Evolutionary conservation across 768 basidiomycete species (phyloP).

Genomic region (Leccinum variicolor): DNA sequence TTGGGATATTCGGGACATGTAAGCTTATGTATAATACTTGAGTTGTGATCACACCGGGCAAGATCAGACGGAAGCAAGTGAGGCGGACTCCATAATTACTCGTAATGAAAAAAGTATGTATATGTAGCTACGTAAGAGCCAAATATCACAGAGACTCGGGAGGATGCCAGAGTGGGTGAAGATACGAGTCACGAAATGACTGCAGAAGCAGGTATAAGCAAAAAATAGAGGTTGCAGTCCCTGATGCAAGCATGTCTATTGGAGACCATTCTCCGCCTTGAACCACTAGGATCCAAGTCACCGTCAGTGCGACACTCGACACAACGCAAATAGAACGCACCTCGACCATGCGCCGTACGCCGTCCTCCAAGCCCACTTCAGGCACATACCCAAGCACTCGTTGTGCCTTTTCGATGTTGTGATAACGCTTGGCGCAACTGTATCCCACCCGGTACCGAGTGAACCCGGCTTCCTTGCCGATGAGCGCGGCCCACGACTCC

Average conservation of each 20-base stretch:
- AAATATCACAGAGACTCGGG: background rate
- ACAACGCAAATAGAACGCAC: conserved; percentile 39
- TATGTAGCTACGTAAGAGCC: background rate
- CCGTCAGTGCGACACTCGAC: background rate
- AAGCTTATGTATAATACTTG: background rate
- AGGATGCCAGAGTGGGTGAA: background rate
- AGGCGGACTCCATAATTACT: background rate
- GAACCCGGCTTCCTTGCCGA: conserved; percentile 80
- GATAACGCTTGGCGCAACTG: conserved; percentile 76
- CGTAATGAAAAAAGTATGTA: background rate
- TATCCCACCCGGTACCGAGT: conserved; percentile 83
- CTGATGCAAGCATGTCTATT: conserved; percentile 10
- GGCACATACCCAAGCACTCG: conserved; percentile 93
- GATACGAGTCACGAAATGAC: background rate
- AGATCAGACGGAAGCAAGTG: background rate
- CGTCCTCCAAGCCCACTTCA: conserved; percentile 83
- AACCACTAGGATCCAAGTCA: conserved; percentile 19
- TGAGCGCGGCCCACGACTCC: conserved; percentile 71
- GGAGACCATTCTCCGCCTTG: conserved; percentile 30
- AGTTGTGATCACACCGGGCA: background rate
- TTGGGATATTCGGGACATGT: background rate
- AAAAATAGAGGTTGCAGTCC: background rate
- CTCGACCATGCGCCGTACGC: conserved; percentile 73
- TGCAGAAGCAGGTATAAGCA: background rate
- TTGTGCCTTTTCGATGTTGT: conserved; percentile 93